phyloP scores from a whole-genome alignment of 2,329 filamentous ascomycete species.

The Fusarium poae region DNA sequence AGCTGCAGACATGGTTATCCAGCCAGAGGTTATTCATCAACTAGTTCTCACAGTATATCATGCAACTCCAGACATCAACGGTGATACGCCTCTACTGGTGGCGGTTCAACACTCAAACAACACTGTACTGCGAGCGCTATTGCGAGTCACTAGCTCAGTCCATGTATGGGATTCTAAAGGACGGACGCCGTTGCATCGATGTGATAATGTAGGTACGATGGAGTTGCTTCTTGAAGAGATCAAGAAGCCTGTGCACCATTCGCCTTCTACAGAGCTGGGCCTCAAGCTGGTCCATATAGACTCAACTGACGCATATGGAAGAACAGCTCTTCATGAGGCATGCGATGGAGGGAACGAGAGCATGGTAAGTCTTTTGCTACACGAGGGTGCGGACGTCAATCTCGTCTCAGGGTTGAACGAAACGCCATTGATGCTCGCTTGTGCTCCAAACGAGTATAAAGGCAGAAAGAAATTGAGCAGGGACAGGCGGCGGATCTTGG shows the following conservation, averaged over 20 bases:
- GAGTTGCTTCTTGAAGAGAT: conserved; percentile 17
- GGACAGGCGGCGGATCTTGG: conserved; percentile 8
- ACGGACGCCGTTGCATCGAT: conserved; percentile 22
- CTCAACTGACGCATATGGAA: conserved; percentile 15
- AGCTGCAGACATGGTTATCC: background rate
- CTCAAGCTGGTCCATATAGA: conserved; percentile 1
- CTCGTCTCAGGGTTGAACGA: conserved; percentile 8
- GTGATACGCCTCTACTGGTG: conserved; percentile 18
- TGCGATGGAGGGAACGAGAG: conserved; percentile 19
- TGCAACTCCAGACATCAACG: conserved; percentile 1
- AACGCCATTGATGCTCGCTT: conserved; percentile 17
- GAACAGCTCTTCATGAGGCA: conserved; percentile 24
- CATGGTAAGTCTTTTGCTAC: conserved; percentile 18
- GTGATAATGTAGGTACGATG: conserved; percentile 4
- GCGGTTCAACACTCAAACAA: conserved; percentile 28
- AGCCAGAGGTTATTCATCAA: conserved; percentile 13
- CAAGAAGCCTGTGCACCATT: conserved; percentile 18
- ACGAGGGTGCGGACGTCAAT: conserved; percentile 21
- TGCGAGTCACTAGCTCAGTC: conserved; percentile 1
- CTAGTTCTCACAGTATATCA: conserved; percentile 10
- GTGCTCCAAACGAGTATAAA: background rate
- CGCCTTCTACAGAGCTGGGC: background rate
- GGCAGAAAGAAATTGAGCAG: background rate
- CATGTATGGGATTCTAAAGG: conserved; percentile 16
- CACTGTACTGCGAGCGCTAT: background rate